Base-by-base conservation (phyloP, 1,139 yeast genomes). In the Meyerozyma athensensis region DNA sequence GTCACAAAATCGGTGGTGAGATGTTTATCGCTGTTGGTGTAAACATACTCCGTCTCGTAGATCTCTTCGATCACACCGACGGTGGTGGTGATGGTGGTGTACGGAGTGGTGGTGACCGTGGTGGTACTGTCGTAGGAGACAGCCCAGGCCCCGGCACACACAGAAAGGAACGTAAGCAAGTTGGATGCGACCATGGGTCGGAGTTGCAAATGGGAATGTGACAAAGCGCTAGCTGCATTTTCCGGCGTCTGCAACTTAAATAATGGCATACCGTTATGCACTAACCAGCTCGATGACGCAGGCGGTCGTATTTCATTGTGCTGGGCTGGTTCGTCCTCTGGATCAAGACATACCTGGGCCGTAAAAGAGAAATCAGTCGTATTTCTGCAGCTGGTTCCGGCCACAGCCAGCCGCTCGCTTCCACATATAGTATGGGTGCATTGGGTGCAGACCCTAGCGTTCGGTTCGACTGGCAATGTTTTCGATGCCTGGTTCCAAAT, bases 401-500 rank as follows among this genome's bases (percentile, higher is more conserved):
- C 28, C 28, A 17, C 28, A 24, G 28, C 28, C 28, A 24, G 28
- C 28, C 13, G 13, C 28, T 22, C 6, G 9, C 10, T 26, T 26
- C 16, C 30, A 26, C 10, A 17, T 14, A 5, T 4, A 17, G 31
- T 28, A 8, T 28, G 31, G 19, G 31, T 16, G 31, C 10, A n/a
- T 5, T 12, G 28, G 28, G 28, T 24, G 28, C 28, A 24, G 8
- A 24, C 14, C 16, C n/a, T 8, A n/a, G 3, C 12, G 16, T n/a
- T 26, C 9, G 30, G 77, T 68, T 43, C 79, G 65, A 19, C 60
- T 49, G 26, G 70, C 54, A 18, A 82, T 79, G 30, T 65, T 64
- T 20, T 74, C 71, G 7, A 83, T 82, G 7, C 71, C 70, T 0
- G 54, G 60, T 16, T 68, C 65, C 48, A 90, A 61, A 33, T 81